Base-by-base conservation (phyloP, 2,329 filamentous ascomycete genomes). In the Hymenoscyphus albidus region DNA sequence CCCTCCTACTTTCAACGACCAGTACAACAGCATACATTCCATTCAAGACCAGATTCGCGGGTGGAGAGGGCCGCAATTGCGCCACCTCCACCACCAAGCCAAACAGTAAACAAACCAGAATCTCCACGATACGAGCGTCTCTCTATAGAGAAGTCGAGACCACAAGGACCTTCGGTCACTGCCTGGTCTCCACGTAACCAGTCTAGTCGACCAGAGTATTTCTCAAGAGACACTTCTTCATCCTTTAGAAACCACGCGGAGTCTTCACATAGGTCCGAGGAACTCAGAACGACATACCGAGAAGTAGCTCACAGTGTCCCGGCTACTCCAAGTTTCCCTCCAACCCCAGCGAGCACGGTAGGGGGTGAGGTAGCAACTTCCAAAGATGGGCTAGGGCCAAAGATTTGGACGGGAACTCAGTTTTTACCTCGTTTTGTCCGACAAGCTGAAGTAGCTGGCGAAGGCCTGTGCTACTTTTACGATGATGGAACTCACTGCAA, bases 401-500 rank as follows among this genome's bases (percentile, higher is more conserved):
- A 88, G 78, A 89, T 89, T 65, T 89, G 87, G 87, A 88, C 86
- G 1, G 87, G 87, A 32, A 86, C 83, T 2, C 85, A 88, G 65
- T 89, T 88, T 69, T 76, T 89, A 62, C 87, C 87, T n/a, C 81
- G 86, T 14, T 89, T 88, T 70, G 82, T 89, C 32, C 80, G 83
- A 59, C 82, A 85, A 55, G 83, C 83, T 32, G 87, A 90, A 62
- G 85, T 95, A 3, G 86, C 89, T 0, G 91, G 91, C 9, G 90
- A 95, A 76, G 92, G 91, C 2, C 76, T 90, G 72, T 95, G 91
- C 78, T 95, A 92, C 74, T 88, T 95, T 67, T 95, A 95, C 74
- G 91, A 94, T 68, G 92, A 96, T 74, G 91, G 90, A 38, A 90
- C 87, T 62, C 88, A 91, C 74, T 94, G 90, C 79, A 92, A 90